Base-by-base conservation (phyloP, 208 protist species). In the Acanthamoeba triangularis region DNA sequence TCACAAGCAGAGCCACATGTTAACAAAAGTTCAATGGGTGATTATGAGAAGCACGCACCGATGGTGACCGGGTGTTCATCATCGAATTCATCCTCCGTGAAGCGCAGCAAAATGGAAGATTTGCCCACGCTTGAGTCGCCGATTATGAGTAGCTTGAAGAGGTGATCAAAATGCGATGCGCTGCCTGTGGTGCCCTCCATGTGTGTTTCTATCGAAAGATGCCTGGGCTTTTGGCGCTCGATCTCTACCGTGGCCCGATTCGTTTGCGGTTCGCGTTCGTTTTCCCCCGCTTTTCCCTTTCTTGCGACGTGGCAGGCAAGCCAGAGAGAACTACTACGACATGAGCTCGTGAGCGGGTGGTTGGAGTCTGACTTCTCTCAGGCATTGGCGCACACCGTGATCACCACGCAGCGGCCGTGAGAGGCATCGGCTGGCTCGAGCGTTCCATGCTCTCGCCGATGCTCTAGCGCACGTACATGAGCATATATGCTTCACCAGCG, bases 141-240 rank as follows among this genome's bases (percentile, higher is more conserved):
- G 8, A 94, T 59, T 16, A 94, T 35, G 47, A 94, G 90, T 3
- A 94, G 63, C 90, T 94, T 94, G 63, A 94, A 94, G 13, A 94
- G 63, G 44, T 94, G 90, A n/a, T 94, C 90, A n/a, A 65, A 94
- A 25, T 72, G 90, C 3, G 28, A 35, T 54, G 54, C 65, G 44
- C 67, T 94, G 25, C 47, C 90, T 52, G 82, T 47, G 7, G 44
- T 90, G n/a, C 52, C 30, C 54, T 90, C 47, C 82, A 69, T 90
- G 0, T 72, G 65, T 72, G 16, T n/a, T 65, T n/a, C 59, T n/a
- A 65, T 28, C 25, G 5, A n/a, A 65, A 65, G 18, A 59, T 67
- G 61, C 10, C 28, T 11, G n/a, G 7, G 25, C 3, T 11, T 72
- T 20, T 13, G 7, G n/a, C 5, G 65, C 65, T 33, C 30, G 28